Percentiles rank a stretch among this genome's conserved stretches.
Conservation (phyloP, 1,284 basidiomycete species). For the Ganoderma lingzhi region DNA sequence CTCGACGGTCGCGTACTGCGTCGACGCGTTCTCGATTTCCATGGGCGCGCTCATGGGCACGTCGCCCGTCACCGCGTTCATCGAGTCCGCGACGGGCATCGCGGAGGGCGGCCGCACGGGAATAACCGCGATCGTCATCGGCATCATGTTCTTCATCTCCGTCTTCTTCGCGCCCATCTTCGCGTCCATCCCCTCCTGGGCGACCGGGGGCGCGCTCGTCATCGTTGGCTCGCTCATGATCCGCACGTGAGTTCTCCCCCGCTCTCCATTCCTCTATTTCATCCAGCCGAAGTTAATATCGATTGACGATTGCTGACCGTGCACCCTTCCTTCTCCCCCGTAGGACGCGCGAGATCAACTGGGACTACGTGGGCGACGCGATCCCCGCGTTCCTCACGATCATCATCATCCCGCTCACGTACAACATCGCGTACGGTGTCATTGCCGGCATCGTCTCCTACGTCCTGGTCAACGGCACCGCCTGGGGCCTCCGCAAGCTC, state of each 20-base stretch:
- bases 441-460: conserved; percentile 83
- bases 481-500: conserved; percentile 63
- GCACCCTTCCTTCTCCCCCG: neutral
- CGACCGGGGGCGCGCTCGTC: conserved; percentile 87
- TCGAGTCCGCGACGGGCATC: conserved; percentile 86
- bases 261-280: neutral
- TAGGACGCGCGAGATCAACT: conserved; percentile 86
- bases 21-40: conserved; percentile 84
- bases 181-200: conserved; percentile 88
- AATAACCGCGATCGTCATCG: conserved; percentile 80
- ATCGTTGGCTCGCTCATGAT: conserved; percentile 93
- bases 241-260: conserved; percentile 61
- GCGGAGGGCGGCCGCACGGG: conserved; percentile 91
- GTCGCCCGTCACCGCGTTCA: conserved; percentile 90
- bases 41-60: conserved; percentile 87
- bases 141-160: conserved; percentile 84
- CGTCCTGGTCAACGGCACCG: conserved; percentile 77
- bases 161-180: conserved; percentile 94
- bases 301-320: neutral
- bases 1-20: conserved; percentile 85
- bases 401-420: conserved; percentile 80
- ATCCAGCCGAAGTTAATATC: neutral
- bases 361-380: conserved; percentile 88
- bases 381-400: conserved; percentile 86
- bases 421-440: conserved; percentile 91